A percentile compares a stretch with the other conserved stretches of the same genome.
Conservation (phyloP, 768 basidiomycete species). For the Cyclocybe cylindracea region DNA sequence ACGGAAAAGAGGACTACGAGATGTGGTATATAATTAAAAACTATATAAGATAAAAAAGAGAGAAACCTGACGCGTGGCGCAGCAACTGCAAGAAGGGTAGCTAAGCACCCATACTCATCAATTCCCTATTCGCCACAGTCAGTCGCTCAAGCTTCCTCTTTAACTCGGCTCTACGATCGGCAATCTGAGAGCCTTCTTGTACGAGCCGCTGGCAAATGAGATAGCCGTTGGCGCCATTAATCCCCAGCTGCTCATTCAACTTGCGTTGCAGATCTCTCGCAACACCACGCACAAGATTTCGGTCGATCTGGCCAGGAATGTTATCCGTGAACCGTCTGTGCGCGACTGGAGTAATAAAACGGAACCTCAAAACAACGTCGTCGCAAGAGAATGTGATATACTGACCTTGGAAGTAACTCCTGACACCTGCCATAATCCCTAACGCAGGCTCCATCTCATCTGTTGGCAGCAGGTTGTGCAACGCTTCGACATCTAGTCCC, state of each 20-base stretch:
- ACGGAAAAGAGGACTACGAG: too few relatives aligned
- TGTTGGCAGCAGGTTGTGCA: conserved; percentile 49
- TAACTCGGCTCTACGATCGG: conserved; percentile 47
- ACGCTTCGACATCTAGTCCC: conserved; percentile 38
- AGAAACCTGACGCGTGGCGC: too few relatives aligned
- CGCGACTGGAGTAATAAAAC: conserved; percentile 39
- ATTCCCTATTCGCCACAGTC: conserved; percentile 43
- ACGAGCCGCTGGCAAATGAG: conserved; percentile 51
- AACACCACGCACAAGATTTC: conserved; percentile 54
- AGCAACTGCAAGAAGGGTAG: too few relatives aligned
- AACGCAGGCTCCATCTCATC: conserved; percentile 60
- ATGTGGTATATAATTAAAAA: too few relatives aligned
- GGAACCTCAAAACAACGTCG: not conserved
- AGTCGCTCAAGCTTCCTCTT: conserved; percentile 53
- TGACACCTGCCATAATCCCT: conserved; percentile 68
- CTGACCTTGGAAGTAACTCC: conserved; percentile 72
- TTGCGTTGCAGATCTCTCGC: conserved; percentile 44
- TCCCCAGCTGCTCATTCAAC: conserved; percentile 49
- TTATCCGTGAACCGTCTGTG: conserved; percentile 63
- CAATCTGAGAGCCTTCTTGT: conserved; percentile 47
- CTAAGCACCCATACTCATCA: conserved; percentile 19
- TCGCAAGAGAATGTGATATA: conserved; percentile 18
- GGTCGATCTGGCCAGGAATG: conserved; percentile 56
- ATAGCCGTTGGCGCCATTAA: conserved; percentile 48
- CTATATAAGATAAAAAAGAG: too few relatives aligned